A percentile compares a stretch with the other conserved stretches of the same genome.
Evolutionary conservation across 2,329 filamentous ascomycete genomes (phyloP).

Genomic region (Aspergillus calidoustus): DNA sequence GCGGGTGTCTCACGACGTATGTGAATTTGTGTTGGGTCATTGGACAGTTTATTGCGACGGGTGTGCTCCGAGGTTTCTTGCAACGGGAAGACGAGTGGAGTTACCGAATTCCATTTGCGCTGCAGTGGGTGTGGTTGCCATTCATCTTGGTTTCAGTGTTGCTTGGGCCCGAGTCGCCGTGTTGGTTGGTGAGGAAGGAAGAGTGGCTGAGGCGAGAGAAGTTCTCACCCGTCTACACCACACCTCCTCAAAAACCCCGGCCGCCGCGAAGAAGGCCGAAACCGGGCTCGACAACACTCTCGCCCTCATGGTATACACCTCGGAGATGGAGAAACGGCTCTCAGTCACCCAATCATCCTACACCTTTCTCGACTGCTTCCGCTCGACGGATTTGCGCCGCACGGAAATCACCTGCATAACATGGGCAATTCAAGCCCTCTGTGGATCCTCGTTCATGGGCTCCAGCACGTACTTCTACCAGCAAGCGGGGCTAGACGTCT

Average conservation of each 20-base stretch:
- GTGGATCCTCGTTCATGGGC: conserved; percentile 18
- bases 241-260: background rate
- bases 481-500: conserved; percentile 14
- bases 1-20: conserved; percentile 46
- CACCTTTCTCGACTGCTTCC: conserved; percentile 15
- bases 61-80: conserved; percentile 50
- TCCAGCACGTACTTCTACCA: conserved; percentile 19
- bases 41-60: conserved; percentile 53
- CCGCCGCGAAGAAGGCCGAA: conserved; percentile 31
- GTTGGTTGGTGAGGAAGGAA: conserved; percentile 52
- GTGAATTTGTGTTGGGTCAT: conserved; percentile 49
- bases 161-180: conserved; percentile 53
- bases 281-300: conserved; percentile 4
- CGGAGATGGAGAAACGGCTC: conserved; percentile 7
- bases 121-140: conserved; percentile 56
- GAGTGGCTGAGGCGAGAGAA: conserved; percentile 47
- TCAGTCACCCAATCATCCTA: background rate
- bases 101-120: conserved; percentile 54
- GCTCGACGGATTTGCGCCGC: conserved; percentile 4
- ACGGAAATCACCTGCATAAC: conserved; percentile 17
- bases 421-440: conserved; percentile 19
- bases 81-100: conserved; percentile 50
- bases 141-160: conserved; percentile 49
- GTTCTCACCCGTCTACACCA: conserved; percentile 41
- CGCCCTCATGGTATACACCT: conserved; percentile 14